A percentile compares a stretch with the other conserved stretches of the same genome.
Conservation (phyloP, 2,329 filamentous ascomycete species). For the Coniochaeta ligniaria region DNA sequence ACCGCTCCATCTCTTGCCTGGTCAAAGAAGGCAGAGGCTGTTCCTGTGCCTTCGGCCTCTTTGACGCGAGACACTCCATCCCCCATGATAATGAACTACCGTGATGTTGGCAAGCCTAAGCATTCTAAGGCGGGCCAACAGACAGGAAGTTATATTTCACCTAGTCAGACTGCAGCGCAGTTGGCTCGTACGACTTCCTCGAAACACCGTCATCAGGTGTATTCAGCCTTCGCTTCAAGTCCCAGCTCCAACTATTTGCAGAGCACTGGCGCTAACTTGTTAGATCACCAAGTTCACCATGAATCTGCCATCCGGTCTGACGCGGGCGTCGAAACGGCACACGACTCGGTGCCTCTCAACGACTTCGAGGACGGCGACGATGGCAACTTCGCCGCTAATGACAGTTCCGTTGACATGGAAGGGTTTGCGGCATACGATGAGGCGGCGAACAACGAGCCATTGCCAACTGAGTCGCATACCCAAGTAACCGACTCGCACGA, state of each 20-base stretch:
- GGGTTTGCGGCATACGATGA: conserved; percentile 1
- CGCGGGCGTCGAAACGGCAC: conserved; percentile 8
- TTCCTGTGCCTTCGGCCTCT: not conserved
- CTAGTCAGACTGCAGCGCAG: not conserved
- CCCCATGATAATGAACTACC: not conserved
- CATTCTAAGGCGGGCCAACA: not conserved
- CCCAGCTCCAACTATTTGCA: conserved; percentile 3
- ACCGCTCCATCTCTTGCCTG: not conserved
- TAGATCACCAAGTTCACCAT: conserved; percentile 11
- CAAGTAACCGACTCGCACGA: conserved; percentile 1
- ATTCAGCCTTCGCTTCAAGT: conserved; percentile 3
- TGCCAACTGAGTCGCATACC: not conserved
- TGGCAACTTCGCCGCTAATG: not conserved
- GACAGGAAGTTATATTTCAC: not conserved
- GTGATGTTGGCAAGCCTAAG: not conserved
- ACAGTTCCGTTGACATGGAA: conserved; percentile 2
- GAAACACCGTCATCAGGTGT: not conserved
- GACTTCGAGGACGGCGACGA: conserved; percentile 10
- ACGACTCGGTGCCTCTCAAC: conserved; percentile 8
- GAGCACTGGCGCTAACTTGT: conserved; percentile 10
- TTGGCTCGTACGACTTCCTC: not conserved
- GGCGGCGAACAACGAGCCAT: not conserved
- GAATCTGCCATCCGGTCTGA: not conserved
- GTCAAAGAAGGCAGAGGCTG: not conserved
- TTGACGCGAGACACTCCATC: not conserved